phyloP scores from a whole-genome alignment of 176 grass and related monocot genomes.

The Thalia dealbata region DNA sequence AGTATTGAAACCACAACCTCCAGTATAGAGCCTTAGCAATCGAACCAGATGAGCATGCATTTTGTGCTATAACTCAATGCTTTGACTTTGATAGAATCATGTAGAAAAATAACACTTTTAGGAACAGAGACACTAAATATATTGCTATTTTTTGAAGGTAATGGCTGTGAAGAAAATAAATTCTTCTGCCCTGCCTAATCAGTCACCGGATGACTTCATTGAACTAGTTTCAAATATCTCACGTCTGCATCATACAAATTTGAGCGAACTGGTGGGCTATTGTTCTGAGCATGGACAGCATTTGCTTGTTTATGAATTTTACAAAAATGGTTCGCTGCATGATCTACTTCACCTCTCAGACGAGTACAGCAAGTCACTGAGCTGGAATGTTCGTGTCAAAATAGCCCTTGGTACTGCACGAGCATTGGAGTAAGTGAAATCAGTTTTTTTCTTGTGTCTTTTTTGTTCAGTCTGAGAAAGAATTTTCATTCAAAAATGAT shows the following conservation, averaged over 20 bases:
- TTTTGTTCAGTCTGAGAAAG: not conserved
- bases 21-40: no score
- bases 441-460: conserved; percentile 3
- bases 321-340: conserved; percentile 62
- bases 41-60: no score
- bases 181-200: conserved; percentile 40
- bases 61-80: no score
- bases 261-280: conserved; percentile 65
- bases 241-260: conserved; percentile 63
- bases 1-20: no score
- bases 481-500: not conserved
- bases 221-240: conserved; percentile 57
- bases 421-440: conserved; percentile 69
- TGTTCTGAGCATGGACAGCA: conserved; percentile 69
- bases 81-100: not conserved
- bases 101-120: not conserved
- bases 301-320: conserved; percentile 67
- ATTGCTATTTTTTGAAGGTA: conserved; percentile 24
- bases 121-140: not conserved
- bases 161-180: conserved; percentile 86
- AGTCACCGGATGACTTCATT: conserved; percentile 45
- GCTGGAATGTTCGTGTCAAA: conserved; percentile 80
- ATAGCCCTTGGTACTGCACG: conserved; percentile 71
- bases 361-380: conserved; percentile 38
- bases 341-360: conserved; percentile 59